Evolutionary conservation across 1,284 basidiomycete species (phyloP).

Genomic region (Marasmius fiardii): DNA sequence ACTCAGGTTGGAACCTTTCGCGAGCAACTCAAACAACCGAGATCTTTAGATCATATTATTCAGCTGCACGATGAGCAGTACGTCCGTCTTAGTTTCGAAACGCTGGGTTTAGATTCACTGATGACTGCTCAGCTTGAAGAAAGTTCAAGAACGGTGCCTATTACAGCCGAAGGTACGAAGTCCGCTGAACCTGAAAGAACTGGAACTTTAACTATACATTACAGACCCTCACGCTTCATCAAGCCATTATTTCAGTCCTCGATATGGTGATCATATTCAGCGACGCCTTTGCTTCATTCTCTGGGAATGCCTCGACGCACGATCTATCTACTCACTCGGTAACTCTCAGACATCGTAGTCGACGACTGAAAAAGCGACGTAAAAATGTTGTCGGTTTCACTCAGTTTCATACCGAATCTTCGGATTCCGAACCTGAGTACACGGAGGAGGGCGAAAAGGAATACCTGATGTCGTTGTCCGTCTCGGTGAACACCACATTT

Average conservation of each 20-base stretch:
- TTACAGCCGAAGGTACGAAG: slow-evolving; percentile 59
- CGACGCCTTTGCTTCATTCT: slow-evolving; percentile 57
- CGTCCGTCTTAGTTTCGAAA: slow-evolving; percentile 25
- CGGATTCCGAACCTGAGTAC: slow-evolving; percentile 39
- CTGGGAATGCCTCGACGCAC: slow-evolving; percentile 54
- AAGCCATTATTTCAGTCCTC: slow-evolving; percentile 64
- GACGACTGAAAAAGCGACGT: slow-evolving; percentile 47
- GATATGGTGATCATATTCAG: slow-evolving; percentile 72
- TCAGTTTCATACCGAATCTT: slow-evolving; percentile 37
- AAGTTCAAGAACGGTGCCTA: slow-evolving; percentile 62
- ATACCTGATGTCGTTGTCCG: slow-evolving; percentile 35
- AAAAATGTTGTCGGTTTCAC: slow-evolving; percentile 61
- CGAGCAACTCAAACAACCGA: slow-evolving; percentile 46
- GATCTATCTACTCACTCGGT: slow-evolving; percentile 58
- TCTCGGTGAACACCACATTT: slow-evolving; percentile 37
- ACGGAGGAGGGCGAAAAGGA: slow-evolving; percentile 25
- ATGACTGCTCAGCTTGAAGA: slow-evolving; percentile 48
- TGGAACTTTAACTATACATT: slow-evolving; percentile 1
- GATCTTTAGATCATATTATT: slow-evolving; percentile 77
- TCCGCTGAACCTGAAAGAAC: not conserved
- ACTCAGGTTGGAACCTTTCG: slow-evolving; percentile 59
- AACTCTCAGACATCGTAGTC: slow-evolving; percentile 55
- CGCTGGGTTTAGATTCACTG: slow-evolving; percentile 8
- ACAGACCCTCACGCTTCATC: slow-evolving; percentile 61
- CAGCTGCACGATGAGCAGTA: slow-evolving; percentile 70